Percentiles rank a stretch among this genome's conserved stretches.
phyloP scores from a whole-genome alignment of 2,329 filamentous ascomycete genomes.

The Scedosporium apiospermum region DNA sequence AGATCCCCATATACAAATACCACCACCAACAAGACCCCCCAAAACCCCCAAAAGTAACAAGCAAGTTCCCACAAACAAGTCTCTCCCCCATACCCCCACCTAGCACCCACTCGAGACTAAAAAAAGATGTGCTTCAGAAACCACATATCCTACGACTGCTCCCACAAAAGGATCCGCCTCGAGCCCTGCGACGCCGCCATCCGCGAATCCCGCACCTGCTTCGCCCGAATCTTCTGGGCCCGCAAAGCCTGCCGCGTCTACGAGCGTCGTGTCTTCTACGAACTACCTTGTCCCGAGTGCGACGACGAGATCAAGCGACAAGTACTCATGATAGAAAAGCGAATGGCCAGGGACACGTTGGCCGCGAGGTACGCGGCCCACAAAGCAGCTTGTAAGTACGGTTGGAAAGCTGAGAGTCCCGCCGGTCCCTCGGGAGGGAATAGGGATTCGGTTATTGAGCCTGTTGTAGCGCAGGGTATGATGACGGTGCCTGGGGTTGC shows the following conservation, averaged over 20 bases:
- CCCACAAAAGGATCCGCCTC: not conserved
- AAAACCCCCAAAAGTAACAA: too few species aligned
- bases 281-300: not conserved
- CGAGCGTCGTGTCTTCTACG: not conserved
- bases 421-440: not conserved
- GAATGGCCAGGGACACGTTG: not conserved
- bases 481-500: not conserved
- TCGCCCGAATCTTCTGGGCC: not conserved
- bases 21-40: too few species aligned
- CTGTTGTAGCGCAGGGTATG: not conserved
- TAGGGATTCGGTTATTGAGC: not conserved
- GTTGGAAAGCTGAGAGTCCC: not conserved
- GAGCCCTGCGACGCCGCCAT: not conserved
- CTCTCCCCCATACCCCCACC: not conserved
- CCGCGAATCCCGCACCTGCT: not conserved
- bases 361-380: not conserved
- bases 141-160: not conserved
- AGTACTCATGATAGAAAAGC: not conserved
- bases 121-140: conserved; percentile 1
- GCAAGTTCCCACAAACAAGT: too few species aligned
- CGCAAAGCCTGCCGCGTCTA: not conserved
- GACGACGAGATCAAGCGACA: not conserved
- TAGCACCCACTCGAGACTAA: not conserved
- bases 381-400: not conserved
- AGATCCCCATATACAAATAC: too few species aligned